phyloP scores from a whole-genome alignment of 768 basidiomycete species.

The Sarcodon aspratus region DNA sequence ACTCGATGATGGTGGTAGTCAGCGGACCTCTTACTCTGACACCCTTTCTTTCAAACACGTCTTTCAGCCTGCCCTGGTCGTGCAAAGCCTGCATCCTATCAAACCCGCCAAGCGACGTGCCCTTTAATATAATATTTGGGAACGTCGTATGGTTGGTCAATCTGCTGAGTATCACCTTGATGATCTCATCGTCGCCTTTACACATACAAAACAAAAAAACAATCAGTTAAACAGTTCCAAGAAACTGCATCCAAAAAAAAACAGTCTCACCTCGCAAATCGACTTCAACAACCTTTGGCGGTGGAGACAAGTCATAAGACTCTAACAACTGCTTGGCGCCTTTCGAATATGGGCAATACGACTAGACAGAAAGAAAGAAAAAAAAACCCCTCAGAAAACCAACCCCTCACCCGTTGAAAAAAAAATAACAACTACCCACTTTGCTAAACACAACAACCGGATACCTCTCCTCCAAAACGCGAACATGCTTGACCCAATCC shows the following conservation, averaged over 20 bases:
- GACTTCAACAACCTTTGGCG: conserved; percentile 65
- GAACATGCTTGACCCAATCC: conserved; percentile 33
- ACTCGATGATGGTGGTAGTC: neutral
- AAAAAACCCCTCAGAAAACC: conserved; percentile 1
- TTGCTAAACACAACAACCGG: conserved; percentile 80
- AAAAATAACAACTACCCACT: conserved; percentile 24
- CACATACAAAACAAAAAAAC: neutral
- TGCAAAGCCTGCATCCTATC: conserved; percentile 49
- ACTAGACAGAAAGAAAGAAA: conserved; percentile 18
- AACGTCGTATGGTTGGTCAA: conserved; percentile 61
- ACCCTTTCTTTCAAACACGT: conserved; percentile 37
- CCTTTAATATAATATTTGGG: conserved; percentile 62
- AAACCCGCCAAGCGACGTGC: conserved; percentile 54
- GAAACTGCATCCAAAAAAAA: too few species aligned
- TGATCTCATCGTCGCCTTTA: conserved; percentile 34
- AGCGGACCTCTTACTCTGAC: conserved; percentile 15
- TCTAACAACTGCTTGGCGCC: conserved; percentile 53
- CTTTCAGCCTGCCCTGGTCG: conserved; percentile 28
- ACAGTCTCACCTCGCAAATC: conserved; percentile 46
- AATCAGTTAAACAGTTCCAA: too few species aligned
- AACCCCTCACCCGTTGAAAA: neutral
- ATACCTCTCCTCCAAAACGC: conserved; percentile 31
- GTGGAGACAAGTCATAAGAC: conserved; percentile 46
- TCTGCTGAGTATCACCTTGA: conserved; percentile 57
- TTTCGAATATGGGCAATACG: conserved; percentile 38